A percentile compares a stretch with the other conserved stretches of the same genome.
phyloP scores from a whole-genome alignment of 345 rosid species.

The Citrus glauca region DNA sequence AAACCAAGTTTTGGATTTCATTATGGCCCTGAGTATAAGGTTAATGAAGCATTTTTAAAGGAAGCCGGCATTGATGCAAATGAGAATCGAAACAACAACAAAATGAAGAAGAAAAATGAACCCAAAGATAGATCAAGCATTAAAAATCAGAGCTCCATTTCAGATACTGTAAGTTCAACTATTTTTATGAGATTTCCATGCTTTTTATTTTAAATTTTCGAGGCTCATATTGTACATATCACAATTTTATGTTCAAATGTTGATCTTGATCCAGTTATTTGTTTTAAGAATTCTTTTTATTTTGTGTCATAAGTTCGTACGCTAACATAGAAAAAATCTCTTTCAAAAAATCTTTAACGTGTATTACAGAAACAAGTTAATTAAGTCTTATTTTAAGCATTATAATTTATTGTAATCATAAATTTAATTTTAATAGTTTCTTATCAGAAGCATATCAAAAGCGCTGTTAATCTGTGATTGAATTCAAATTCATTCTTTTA shows the following conservation, averaged over 20 bases:
- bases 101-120: conserved; percentile 11
- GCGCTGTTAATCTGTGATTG: background rate
- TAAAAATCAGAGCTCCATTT: conserved; percentile 5
- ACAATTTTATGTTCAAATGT: too few relatives aligned
- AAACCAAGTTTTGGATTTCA: background rate
- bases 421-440: too few relatives aligned
- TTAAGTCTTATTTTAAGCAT: too few relatives aligned
- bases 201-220: background rate
- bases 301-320: too few relatives aligned
- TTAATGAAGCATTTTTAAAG: conserved; percentile 11
- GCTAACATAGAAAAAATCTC: too few relatives aligned
- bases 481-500: background rate
- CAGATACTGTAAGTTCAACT: conserved; percentile 21
- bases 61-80: background rate
- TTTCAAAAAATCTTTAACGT: too few relatives aligned
- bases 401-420: too few relatives aligned
- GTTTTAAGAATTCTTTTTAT: too few relatives aligned
- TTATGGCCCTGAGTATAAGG: conserved; percentile 4
- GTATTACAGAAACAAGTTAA: too few relatives aligned
- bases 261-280: too few relatives aligned
- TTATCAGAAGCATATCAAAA: too few relatives aligned
- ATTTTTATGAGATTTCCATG: background rate
- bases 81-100: conserved; percentile 9
- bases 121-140: conserved; percentile 6
- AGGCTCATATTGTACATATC: background rate